phyloP scores from a whole-genome alignment of 2,329 filamentous ascomycete genomes.

The Simplicillium aogashimaense region DNA sequence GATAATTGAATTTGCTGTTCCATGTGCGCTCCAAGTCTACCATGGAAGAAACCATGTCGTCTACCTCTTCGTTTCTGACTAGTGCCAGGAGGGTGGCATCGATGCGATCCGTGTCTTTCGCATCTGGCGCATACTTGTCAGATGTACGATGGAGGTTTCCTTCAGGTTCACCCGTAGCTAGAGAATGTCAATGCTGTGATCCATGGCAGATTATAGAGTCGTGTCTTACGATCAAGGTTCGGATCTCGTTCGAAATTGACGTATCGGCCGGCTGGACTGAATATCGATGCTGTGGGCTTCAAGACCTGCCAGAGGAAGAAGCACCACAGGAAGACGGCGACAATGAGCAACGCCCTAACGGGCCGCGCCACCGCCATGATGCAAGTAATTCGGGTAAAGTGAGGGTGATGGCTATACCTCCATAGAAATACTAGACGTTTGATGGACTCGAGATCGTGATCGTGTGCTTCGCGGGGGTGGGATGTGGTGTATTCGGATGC shows the following conservation, averaged over 20 bases:
- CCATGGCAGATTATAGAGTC: not conserved
- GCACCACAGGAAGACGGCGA: slow-evolving; percentile 62
- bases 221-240: slow-evolving; percentile 67
- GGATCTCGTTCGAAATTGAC: slow-evolving; percentile 66
- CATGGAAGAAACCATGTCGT: slow-evolving; percentile 82
- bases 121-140: slow-evolving; percentile 68
- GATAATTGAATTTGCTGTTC: slow-evolving; percentile 99
- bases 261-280: slow-evolving; percentile 31
- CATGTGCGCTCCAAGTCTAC: slow-evolving; percentile 84
- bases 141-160: slow-evolving; percentile 65
- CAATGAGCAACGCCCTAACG: slow-evolving; percentile 66
- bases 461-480: too few relatives aligned
- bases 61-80: slow-evolving; percentile 83
- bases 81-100: slow-evolving; percentile 88
- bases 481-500: too few relatives aligned
- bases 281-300: slow-evolving; percentile 40
- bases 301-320: slow-evolving; percentile 73
- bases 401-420: not conserved
- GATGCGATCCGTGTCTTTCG: slow-evolving; percentile 69
- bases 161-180: slow-evolving; percentile 75
- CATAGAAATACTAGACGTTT: too few relatives aligned
- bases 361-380: slow-evolving; percentile 77
- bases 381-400: not conserved
- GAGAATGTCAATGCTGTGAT: slow-evolving; percentile 4
- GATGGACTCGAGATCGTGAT: too few relatives aligned